Conservation (phyloP, 495 filamentous ascomycete genomes). For the Penicillium turbatum region DNA sequence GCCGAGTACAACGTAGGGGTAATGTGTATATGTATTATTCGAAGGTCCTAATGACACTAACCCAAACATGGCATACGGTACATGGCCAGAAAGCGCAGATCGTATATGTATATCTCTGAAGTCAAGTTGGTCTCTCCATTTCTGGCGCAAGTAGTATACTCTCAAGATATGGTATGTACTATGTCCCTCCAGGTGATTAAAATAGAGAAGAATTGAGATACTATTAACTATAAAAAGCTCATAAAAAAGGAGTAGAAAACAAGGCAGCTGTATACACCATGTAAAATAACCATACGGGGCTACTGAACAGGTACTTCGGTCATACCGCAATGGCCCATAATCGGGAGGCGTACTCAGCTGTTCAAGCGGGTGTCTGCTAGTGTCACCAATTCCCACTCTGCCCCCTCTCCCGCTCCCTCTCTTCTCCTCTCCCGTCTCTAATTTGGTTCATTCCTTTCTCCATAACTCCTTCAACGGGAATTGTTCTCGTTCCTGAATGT, state of each 20-base stretch:
- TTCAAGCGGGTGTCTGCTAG: neutral
- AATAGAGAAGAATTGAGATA: too few species aligned
- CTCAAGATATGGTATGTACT: too few species aligned
- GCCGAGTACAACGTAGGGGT: too few species aligned
- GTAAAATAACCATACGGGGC: neutral
- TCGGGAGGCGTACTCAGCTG: slow-evolving; percentile 7
- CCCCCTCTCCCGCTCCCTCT: neutral
- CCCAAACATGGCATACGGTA: too few species aligned
- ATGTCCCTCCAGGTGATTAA: too few species aligned
- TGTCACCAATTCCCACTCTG: neutral
- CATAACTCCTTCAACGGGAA: neutral
- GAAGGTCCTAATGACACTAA: too few species aligned
- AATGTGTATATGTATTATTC: too few species aligned
- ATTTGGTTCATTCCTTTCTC: neutral
- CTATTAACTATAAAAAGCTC: too few species aligned
- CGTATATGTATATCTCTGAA: too few species aligned
- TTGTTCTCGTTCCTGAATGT: neutral
- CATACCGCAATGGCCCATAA: slow-evolving; percentile 2
- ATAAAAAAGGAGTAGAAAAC: neutral
- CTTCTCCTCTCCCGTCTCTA: neutral
- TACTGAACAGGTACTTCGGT: slow-evolving; percentile 5
- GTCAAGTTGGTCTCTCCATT: too few species aligned
- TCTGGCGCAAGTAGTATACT: too few species aligned
- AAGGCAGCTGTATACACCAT: neutral
- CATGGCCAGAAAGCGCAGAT: too few species aligned